Percentiles rank a stretch among this genome's conserved stretches.
phyloP scores from a whole-genome alignment of 140 eudicot genomes.

The Bidens hawaiensis region DNA sequence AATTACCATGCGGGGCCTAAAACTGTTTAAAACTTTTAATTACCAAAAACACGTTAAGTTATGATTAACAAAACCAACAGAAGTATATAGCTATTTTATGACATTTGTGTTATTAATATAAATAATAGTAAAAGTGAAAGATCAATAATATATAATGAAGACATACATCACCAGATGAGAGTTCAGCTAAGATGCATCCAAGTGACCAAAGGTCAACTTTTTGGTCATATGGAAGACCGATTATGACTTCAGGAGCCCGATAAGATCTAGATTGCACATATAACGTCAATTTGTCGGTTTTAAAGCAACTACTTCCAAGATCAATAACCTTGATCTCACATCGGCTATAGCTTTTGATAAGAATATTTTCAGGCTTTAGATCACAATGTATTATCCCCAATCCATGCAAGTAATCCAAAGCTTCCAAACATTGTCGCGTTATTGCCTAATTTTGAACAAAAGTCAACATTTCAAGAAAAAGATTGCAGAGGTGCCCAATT shows the following conservation, averaged over 20 bases:
- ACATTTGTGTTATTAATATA: no score
- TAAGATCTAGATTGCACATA: slow-evolving; percentile 96
- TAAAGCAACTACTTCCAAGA: slow-evolving; percentile 97
- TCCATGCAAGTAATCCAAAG: slow-evolving; percentile 65
- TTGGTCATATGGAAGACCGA: slow-evolving; percentile 80
- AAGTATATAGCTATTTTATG: no score
- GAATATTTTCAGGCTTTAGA: slow-evolving; percentile 90
- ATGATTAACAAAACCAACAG: no score
- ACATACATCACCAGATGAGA: slow-evolving; percentile 82
- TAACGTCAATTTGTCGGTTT: slow-evolving; percentile 56
- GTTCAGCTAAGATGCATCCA: slow-evolving; percentile 91
- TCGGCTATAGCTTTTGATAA: slow-evolving; percentile 84
- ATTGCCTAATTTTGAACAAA: slow-evolving; percentile 43
- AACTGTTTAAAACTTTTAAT: no score
- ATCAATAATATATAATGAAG: background rate
- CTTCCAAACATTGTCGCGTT: slow-evolving; percentile 87
- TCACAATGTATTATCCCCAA: slow-evolving; percentile 95
- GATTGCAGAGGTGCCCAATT: background rate
- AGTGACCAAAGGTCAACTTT: slow-evolving; percentile 96
- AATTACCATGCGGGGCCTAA: no score
- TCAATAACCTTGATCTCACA: slow-evolving; percentile 94
- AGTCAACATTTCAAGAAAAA: slow-evolving; percentile 13
- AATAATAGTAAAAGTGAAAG: slow-evolving; percentile 2
- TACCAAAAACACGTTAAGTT: no score
- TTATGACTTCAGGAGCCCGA: slow-evolving; percentile 95